Evolutionary conservation across 2,329 filamentous ascomycete species (phyloP), one percentile per base, ranked within the genome.

Genomic region (Calonectria henricotiae): DNA sequence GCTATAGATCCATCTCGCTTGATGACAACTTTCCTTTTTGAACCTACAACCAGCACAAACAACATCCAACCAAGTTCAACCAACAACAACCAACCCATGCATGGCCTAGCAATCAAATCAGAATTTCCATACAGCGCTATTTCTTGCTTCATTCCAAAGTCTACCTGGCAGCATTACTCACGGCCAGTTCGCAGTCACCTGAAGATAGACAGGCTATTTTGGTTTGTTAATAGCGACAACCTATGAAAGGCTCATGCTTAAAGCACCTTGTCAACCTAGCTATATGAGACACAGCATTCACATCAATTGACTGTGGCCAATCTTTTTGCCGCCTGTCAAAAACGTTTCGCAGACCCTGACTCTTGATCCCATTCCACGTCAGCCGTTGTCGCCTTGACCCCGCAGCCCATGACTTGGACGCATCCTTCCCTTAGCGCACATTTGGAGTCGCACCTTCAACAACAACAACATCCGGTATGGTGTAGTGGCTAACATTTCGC

Each of bases 401-500:
- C 51, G 51, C 51, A 55, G n/a, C 27, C 30, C 17, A 8, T 27
- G 32, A 13, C 20, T 37, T 32, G 4, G 5, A 12, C 8, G 9
- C 6, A 11, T 9, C 30, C n/a, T 55, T 11, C n/a, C 51, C 51
- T 37, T 60, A 60, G 55, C 55, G 13, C 23, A 3, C 13, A 12
- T 43, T 60, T 55, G 32, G 32, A 25, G 2, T 13, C 13, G 7
- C 23, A 6, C 23, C 4, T 15, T 12, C 35, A 60, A 41, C 55
- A 43, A 60, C 41, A n/a, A n/a, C 66, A 67, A 13, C 20, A 71
- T 77, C 75, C 75, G 75, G 74, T 76, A 76, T 77, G 75, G 74
- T 77, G 75, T 76, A 77, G 73, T 76, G 75, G 75, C 74, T 71
- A 76, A 75, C 74, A 75, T 76, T 75, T 74, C 71, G 70, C 74